These are phyloP conservation scores for Mangifera indica DNA, from an alignment of 345 rosid species.

Conservation along the genomic window DNA sequence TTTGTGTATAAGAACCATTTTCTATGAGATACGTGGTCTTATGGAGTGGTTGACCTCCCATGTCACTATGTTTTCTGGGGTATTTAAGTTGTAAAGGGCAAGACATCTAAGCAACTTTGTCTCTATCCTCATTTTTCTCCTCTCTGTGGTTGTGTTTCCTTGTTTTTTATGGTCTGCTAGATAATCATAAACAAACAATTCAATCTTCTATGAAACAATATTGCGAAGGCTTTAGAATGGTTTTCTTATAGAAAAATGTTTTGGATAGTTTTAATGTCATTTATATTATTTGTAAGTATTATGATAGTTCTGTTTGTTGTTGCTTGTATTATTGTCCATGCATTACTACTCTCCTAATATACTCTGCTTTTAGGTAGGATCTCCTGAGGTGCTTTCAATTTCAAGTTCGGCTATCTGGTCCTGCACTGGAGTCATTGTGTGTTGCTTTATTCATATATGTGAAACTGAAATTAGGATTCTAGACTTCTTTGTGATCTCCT, in stretches of 20 bases:
- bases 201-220: not conserved
- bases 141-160: not conserved
- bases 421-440: not conserved
- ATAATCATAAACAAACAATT: not conserved
- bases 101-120: not conserved
- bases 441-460: not conserved
- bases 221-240: not conserved
- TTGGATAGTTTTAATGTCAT: not conserved
- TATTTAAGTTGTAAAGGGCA: not conserved
- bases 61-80: not conserved
- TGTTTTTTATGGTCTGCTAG: not conserved
- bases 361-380: not conserved
- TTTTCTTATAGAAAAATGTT: too few relatives aligned
- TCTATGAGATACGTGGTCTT: not conserved
- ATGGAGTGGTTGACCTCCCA: not conserved
- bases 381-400: not conserved
- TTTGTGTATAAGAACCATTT: not conserved
- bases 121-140: not conserved
- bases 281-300: not conserved
- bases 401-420: not conserved
- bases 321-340: not conserved
- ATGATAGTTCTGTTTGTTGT: not conserved
- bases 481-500: not conserved
- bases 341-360: not conserved
- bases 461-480: conserved; percentile 1